Evolutionary conservation across 106 monocot genomes (phyloP).

Genomic region (Triglochin maritima): DNA sequence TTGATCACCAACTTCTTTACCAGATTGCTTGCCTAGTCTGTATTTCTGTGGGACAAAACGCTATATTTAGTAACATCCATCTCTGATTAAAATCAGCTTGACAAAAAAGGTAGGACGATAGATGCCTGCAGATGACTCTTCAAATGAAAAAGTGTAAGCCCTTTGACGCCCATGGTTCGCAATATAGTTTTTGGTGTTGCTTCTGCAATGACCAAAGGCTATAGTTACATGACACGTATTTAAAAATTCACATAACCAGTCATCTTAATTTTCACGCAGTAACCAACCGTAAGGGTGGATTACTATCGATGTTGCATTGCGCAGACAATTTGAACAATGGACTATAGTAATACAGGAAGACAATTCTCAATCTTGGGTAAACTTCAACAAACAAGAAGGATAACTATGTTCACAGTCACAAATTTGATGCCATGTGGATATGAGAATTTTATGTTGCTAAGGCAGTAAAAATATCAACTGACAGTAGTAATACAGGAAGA

Average conservation of each 20-base stretch:
- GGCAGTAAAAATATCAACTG: too few species aligned
- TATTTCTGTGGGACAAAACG: constrained; percentile 43
- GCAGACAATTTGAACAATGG: neutral
- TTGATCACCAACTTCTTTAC: constrained; percentile 85
- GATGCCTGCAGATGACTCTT: constrained; percentile 96
- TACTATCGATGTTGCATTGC: neutral
- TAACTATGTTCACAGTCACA: too few species aligned
- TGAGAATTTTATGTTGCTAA: too few species aligned
- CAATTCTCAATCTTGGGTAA: neutral
- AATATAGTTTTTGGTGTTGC: constrained; percentile 93
- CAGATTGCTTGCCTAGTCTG: constrained; percentile 86
- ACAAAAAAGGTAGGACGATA: neutral
- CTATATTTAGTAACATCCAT: neutral
- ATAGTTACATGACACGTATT: neutral
- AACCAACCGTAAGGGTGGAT: neutral
- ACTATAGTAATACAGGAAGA: neutral
- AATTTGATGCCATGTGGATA: too few species aligned
- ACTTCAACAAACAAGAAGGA: neutral
- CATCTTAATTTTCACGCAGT: neutral
- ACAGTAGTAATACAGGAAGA: too few species aligned
- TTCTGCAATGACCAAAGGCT: constrained; percentile 34
- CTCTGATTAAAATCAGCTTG: neutral
- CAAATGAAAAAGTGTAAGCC: constrained; percentile 83
- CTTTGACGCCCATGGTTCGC: constrained; percentile 93
- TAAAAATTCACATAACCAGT: neutral